Evolutionary conservation across 2,329 filamentous ascomycete species (phyloP).

Genomic region (Clarireedia homoeocarpa): DNA sequence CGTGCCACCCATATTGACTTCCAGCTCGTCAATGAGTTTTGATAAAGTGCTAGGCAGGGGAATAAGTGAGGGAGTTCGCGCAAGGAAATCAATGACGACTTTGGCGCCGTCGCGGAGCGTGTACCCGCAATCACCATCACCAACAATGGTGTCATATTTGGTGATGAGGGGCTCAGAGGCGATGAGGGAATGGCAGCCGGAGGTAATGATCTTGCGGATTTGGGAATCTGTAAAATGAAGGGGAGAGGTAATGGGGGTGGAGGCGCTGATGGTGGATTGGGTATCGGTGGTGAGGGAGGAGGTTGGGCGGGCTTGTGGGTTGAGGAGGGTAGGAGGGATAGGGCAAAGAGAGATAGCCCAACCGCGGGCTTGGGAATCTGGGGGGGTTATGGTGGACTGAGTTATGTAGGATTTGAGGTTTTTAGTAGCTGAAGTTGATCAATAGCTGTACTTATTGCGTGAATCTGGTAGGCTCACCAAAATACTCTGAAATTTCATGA

Average conservation of each 20-base stretch:
- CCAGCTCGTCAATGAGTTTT: slow-evolving; percentile 23
- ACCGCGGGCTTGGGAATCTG: slow-evolving; percentile 16
- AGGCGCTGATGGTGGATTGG: not conserved
- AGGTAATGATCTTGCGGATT: slow-evolving; percentile 16
- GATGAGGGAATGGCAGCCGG: slow-evolving; percentile 20
- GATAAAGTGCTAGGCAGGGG: slow-evolving; percentile 17
- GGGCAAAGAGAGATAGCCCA: slow-evolving; percentile 22
- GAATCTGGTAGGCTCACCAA: slow-evolving; percentile 12
- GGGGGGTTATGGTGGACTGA: slow-evolving; percentile 19
- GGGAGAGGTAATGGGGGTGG: slow-evolving; percentile 3
- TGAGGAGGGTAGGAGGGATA: slow-evolving; percentile 12
- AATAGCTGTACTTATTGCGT: not conserved
- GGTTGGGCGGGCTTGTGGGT: slow-evolving; percentile 10
- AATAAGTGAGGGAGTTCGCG: slow-evolving; percentile 11
- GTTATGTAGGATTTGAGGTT: slow-evolving; percentile 16
- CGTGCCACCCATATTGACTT: slow-evolving; percentile 29
- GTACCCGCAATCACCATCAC: slow-evolving; percentile 29
- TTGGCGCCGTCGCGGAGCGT: slow-evolving; percentile 25
- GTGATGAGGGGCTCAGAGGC: slow-evolving; percentile 44
- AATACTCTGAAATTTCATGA: slow-evolving; percentile 22
- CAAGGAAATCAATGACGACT: slow-evolving; percentile 26
- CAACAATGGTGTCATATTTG: slow-evolving; percentile 37
- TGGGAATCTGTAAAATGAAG: slow-evolving; percentile 14
- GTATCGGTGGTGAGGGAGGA: slow-evolving; percentile 8
- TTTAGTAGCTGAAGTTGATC: slow-evolving; percentile 13